phyloP scores from a whole-genome alignment of 2,329 filamentous ascomycete genomes.

The Trichoderma guizhouense region DNA sequence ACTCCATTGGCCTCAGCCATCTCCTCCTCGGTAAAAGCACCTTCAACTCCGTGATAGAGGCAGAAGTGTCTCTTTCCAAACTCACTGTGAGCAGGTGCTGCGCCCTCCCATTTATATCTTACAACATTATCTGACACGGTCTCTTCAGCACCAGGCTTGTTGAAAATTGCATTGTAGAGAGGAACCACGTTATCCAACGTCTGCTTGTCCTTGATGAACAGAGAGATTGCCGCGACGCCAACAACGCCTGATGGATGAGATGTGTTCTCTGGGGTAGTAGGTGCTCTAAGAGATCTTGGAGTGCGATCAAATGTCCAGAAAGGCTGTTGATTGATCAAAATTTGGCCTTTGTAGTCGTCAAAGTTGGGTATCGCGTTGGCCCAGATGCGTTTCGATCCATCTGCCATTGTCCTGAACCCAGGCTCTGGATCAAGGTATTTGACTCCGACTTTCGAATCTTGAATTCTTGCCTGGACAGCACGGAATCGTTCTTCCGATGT shows the following conservation, averaged over 20 bases:
- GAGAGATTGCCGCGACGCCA: neutral
- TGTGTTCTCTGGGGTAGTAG: neutral
- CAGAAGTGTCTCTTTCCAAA: neutral
- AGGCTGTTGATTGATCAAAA: conserved; percentile 4
- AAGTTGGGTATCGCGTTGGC: conserved; percentile 4
- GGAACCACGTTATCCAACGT: neutral
- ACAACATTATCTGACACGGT: neutral
- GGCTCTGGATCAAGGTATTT: neutral
- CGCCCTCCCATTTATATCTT: neutral
- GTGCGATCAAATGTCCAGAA: conserved; percentile 11
- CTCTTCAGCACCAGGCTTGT: neutral
- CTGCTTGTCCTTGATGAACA: neutral
- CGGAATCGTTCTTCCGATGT: neutral
- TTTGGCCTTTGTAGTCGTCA: neutral
- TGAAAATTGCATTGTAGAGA: conserved; percentile 4
- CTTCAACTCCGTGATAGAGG: neutral
- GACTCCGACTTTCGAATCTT: neutral
- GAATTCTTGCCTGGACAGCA: neutral
- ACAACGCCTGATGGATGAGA: neutral
- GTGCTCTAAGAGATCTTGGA: neutral
- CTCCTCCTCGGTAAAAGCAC: neutral
- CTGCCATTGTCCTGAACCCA: conserved; percentile 1
- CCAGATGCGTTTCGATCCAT: neutral
- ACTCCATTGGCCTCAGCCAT: neutral
- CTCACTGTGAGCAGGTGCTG: neutral